These are phyloP conservation scores for Plasmodium inui DNA, from an alignment of 169 alveolate genomes.

Conservation along the genomic window DNA sequence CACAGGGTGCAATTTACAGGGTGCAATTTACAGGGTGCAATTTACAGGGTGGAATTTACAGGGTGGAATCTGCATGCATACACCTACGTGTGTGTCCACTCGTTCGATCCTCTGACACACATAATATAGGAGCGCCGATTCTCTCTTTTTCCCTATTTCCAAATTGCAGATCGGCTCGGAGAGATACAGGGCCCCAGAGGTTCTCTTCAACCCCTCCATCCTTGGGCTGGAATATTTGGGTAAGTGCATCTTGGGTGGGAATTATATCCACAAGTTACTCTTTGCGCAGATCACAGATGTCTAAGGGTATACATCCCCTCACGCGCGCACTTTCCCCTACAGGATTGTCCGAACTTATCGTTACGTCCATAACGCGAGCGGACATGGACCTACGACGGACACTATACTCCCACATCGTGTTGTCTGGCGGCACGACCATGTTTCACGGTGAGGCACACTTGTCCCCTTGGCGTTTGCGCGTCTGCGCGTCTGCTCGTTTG, in stretches of 20 bases:
- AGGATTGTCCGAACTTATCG: constrained; percentile 79
- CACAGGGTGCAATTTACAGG: not conserved
- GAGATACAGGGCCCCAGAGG: constrained; percentile 80
- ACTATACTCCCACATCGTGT: constrained; percentile 83
- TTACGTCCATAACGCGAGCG: constrained; percentile 80
- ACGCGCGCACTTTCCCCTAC: not conserved
- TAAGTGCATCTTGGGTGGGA: not conserved
- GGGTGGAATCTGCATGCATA: not conserved
- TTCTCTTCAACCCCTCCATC: constrained; percentile 77
- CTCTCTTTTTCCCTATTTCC: not conserved
- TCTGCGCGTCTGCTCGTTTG: too few relatives aligned
- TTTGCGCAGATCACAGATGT: not conserved
- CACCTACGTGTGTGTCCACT: not conserved
- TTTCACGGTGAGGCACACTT: constrained; percentile 77
- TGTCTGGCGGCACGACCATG: constrained; percentile 88
- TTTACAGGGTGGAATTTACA: not conserved
- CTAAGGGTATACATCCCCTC: not conserved
- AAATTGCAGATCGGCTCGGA: constrained; percentile 75
- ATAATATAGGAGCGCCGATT: not conserved
- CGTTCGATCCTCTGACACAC: not conserved
- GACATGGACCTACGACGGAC: constrained; percentile 87
- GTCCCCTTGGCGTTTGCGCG: not conserved
- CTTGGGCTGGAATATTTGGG: constrained; percentile 74
- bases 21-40: not conserved
- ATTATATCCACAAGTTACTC: not conserved